Conservation (phyloP, 2,329 filamentous ascomycete genomes). For the Cercospora sojina region DNA sequence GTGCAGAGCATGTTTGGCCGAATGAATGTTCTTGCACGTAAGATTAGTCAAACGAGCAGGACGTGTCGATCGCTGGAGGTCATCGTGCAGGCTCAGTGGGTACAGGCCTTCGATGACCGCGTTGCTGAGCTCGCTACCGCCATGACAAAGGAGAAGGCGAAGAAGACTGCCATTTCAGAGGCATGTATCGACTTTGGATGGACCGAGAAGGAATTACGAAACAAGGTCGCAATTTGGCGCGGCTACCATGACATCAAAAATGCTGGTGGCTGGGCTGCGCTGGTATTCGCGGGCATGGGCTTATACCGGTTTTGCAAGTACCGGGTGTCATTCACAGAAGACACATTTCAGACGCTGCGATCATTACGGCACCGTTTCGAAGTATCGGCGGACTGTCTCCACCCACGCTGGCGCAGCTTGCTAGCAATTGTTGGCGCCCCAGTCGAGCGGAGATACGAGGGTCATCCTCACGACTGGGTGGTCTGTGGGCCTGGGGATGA, state of each 20-base stretch:
- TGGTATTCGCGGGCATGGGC: conserved; percentile 59
- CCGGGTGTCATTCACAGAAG: conserved; percentile 53
- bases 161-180: conserved; percentile 54
- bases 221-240: conserved; percentile 55
- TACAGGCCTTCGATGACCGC: conserved; percentile 56
- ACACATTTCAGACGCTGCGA: conserved; percentile 51
- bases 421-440: conserved; percentile 49
- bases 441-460: conserved; percentile 44
- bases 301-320: conserved; percentile 63
- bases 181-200: conserved; percentile 56
- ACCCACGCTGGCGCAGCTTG: conserved; percentile 50
- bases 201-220: conserved; percentile 59
- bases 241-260: conserved; percentile 61
- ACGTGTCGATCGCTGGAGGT: conserved; percentile 59
- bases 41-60: conserved; percentile 52
- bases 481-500: conserved; percentile 45
- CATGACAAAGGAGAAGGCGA: conserved; percentile 44
- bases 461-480: conserved; percentile 56
- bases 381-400: conserved; percentile 36
- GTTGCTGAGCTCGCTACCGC: conserved; percentile 43
- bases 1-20: conserved; percentile 39
- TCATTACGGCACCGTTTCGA: conserved; percentile 48
- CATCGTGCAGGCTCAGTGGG: conserved; percentile 58
- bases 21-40: conserved; percentile 47
- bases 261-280: conserved; percentile 55